A percentile compares a stretch with the other conserved stretches of the same genome.
These are phyloP conservation scores for Closterium sp. DNA, from an alignment of 139 green algal species.

Conservation along the genomic window DNA sequence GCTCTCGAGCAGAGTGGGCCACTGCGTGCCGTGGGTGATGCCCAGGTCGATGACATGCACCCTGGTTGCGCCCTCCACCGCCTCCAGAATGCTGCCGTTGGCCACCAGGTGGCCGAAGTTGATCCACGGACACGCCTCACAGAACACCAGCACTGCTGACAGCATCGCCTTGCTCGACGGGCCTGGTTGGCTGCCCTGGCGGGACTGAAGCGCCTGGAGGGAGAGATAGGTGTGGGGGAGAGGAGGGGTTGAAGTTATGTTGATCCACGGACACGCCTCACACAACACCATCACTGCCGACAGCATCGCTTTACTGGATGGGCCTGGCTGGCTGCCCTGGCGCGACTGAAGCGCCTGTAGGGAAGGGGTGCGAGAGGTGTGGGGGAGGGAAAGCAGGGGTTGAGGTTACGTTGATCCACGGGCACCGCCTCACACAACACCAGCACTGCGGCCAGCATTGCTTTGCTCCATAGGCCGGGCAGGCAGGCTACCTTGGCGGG, in stretches of 20 bases:
- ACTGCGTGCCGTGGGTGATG: slow-evolving; percentile 36
- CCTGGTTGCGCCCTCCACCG: background rate
- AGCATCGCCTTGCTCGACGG: slow-evolving; percentile 23
- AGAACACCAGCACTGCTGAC: slow-evolving; percentile 10
- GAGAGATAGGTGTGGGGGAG: background rate
- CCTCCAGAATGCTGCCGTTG: slow-evolving; percentile 26
- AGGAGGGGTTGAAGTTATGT: background rate
- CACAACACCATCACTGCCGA: too few species aligned
- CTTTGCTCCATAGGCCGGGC: slow-evolving; percentile 2
- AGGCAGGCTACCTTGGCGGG: background rate
- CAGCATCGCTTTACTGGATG: too few species aligned
- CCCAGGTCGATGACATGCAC: slow-evolving; percentile 40
- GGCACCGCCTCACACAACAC: slow-evolving; percentile 12
- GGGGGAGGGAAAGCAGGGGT: too few species aligned
- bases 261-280: too few species aligned
- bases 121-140: slow-evolving; percentile 17
- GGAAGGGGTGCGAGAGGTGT: too few species aligned
- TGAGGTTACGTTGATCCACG: slow-evolving; percentile 8
- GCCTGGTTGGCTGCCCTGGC: background rate
- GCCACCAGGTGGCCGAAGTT: slow-evolving; percentile 21
- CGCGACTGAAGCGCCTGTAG: too few species aligned
- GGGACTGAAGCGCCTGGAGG: slow-evolving; percentile 23
- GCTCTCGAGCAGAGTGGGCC: slow-evolving; percentile 30
- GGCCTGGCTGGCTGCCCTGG: too few species aligned
- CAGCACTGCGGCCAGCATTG: slow-evolving; percentile 9